phyloP scores from a whole-genome alignment of 1,284 basidiomycete genomes.

The Marasmius sp. region DNA sequence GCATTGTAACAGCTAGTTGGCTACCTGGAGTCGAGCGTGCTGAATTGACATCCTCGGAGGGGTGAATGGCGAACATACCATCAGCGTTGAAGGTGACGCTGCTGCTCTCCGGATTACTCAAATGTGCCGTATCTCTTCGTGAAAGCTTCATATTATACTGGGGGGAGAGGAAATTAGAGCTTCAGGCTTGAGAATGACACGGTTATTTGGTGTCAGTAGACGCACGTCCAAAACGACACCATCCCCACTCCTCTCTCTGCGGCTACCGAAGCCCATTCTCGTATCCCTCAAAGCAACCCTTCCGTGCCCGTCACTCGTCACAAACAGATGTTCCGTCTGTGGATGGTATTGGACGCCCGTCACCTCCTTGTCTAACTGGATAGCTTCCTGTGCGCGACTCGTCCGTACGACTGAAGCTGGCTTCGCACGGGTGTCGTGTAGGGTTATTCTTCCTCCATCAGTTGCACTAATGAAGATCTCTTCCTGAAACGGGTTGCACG shows the following conservation, averaged over 20 bases:
- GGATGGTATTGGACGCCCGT: constrained; percentile 68
- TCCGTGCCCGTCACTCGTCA: constrained; percentile 58
- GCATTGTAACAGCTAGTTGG: constrained; percentile 52
- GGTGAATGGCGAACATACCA: constrained; percentile 34
- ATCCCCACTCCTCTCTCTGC: constrained; percentile 37
- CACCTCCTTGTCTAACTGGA: constrained; percentile 54
- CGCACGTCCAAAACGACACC: constrained; percentile 56
- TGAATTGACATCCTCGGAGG: neutral
- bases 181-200: too few relatives aligned
- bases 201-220: neutral
- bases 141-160: constrained; percentile 70
- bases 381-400: constrained; percentile 42
- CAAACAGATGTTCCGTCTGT: constrained; percentile 61
- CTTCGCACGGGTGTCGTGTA: constrained; percentile 52
- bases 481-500: constrained; percentile 64
- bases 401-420: constrained; percentile 23
- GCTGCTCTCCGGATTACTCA: constrained; percentile 63
- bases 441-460: constrained; percentile 65
- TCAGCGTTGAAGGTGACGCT: constrained; percentile 65
- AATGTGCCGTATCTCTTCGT: constrained; percentile 33
- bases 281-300: constrained; percentile 65
- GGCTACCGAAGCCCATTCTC: constrained; percentile 73
- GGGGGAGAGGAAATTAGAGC: neutral
- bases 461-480: constrained; percentile 67
- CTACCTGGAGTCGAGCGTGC: constrained; percentile 62